These are phyloP conservation scores for Rosa persica DNA, from an alignment of 306 rosid genomes.

Conservation along the genomic window DNA sequence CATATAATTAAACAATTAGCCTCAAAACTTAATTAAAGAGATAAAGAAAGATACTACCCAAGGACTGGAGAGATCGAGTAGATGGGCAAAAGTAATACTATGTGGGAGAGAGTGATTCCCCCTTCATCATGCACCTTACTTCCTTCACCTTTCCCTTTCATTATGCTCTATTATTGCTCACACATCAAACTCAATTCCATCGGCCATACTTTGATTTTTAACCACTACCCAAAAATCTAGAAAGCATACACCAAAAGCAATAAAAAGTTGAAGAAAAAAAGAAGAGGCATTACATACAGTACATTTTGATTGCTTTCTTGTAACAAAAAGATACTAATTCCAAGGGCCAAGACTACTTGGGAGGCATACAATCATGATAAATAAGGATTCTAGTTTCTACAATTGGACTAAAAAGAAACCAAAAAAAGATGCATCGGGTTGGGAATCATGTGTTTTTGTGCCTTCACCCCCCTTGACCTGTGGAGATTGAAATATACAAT, in stretches of 20 bases:
- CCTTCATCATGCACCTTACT: slow-evolving; percentile 20
- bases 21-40: slow-evolving; percentile 32
- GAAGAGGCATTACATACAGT: neutral
- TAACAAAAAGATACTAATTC: neutral
- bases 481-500: slow-evolving; percentile 30
- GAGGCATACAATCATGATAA: slow-evolving; percentile 15
- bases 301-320: slow-evolving; percentile 27
- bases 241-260: slow-evolving; percentile 33
- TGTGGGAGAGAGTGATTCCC: slow-evolving; percentile 41
- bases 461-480: slow-evolving; percentile 65
- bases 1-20: slow-evolving; percentile 14
- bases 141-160: slow-evolving; percentile 43
- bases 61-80: slow-evolving; percentile 33
- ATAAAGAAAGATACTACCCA: slow-evolving; percentile 23
- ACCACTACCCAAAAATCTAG: slow-evolving; percentile 47
- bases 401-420: slow-evolving; percentile 24
- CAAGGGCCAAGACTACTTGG: slow-evolving; percentile 17
- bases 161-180: slow-evolving; percentile 50
- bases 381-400: slow-evolving; percentile 8
- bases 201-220: slow-evolving; percentile 40
- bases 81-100: slow-evolving; percentile 35
- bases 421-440: neutral
- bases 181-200: slow-evolving; percentile 52
- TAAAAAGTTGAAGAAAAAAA: slow-evolving; percentile 23
- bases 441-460: slow-evolving; percentile 61